Evolutionary conservation across 441 rosid genomes (phyloP), one percentile per base, ranked within the genome.

Genomic region (Lepidium campestre): DNA sequence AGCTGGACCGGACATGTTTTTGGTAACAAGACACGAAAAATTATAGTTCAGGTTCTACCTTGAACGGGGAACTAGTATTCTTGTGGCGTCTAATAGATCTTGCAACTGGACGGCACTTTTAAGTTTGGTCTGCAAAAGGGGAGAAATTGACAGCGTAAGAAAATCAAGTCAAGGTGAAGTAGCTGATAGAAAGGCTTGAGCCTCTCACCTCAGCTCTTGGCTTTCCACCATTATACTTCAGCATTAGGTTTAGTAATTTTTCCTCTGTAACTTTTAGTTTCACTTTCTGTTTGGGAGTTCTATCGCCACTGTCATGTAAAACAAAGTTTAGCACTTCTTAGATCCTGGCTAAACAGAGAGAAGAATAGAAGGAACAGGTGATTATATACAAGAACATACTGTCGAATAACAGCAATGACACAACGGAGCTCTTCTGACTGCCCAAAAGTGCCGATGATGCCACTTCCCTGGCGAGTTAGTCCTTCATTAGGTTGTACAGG

Each of bases 211-310:
- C 99, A 65, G 85, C 81, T 81, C 98, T 85, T 54, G 99, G 96
- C 52, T 87, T 88, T 29, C 99, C 97, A 34, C 99, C 99, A 76
- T 96, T 96, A 83, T 96, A 96, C 75, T 96, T 96, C 66, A 91
- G 75, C 98, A 96, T 87, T 81, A 96, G 78, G 81, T 89, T 96
- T 45, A 96, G 78, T 68, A 96, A 81, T 73, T 85, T 96, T 77
- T 96, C 98, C 84, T 96, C 99, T 1, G 99, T 93, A 68, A 96
- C 98, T 80, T 86, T 93, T 85, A 96, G 79, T 78, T 96, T 96
- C 76, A 96, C 99, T 83, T 96, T 96, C 80, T 96, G 99, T 79
- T 96, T 96, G 75, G 99, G 97, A 79, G 99, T 96, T 82, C 99
- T 85, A 80, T 96, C 99, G 68, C 99, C 99, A 67, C 99, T 95